A percentile compares a stretch with the other conserved stretches of the same genome.
Evolutionary conservation across 768 basidiomycete genomes (phyloP).

Genomic region (Leccinum incarnatum): DNA sequence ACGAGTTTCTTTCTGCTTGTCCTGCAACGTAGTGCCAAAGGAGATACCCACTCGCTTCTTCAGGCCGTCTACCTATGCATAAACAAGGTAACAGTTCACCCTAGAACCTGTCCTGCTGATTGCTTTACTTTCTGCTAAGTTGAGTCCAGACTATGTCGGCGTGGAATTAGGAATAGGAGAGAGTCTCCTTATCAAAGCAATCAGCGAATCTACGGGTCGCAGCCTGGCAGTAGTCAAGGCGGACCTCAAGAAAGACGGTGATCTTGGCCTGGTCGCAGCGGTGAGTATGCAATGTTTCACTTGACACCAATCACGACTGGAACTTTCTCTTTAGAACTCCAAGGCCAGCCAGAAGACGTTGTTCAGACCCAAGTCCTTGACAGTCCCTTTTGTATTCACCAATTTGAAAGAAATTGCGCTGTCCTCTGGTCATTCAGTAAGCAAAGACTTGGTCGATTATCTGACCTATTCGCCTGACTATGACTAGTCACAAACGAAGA

Average conservation of each 20-base stretch:
- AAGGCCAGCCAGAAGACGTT: constrained; percentile 91
- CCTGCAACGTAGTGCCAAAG: constrained; percentile 78
- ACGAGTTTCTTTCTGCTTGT: constrained; percentile 89
- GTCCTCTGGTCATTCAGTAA: constrained; percentile 77
- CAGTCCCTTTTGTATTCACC: constrained; percentile 86
- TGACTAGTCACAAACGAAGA: constrained; percentile 85
- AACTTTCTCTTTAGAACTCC: constrained; percentile 61
- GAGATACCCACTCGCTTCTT: constrained; percentile 71
- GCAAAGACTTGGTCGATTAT: constrained; percentile 15
- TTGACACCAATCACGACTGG: background rate
- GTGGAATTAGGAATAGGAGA: constrained; percentile 97
- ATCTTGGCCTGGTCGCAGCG: constrained; percentile 96
- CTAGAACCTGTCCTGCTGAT: background rate
- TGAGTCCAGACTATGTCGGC: constrained; percentile 93
- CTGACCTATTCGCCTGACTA: background rate
- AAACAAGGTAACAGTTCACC: constrained; percentile 65
- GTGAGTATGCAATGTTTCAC: constrained; percentile 38
- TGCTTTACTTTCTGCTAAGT: constrained; percentile 39
- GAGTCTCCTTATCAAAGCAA: constrained; percentile 90
- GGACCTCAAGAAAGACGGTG: constrained; percentile 93
- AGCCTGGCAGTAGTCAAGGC: constrained; percentile 78
- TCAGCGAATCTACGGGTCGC: constrained; percentile 92
- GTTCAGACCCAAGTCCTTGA: constrained; percentile 91
- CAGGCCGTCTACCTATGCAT: constrained; percentile 95
- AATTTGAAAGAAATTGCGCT: constrained; percentile 88